Base-by-base conservation (phyloP, 2,329 filamentous ascomycete species). In the Penicillium sp. region DNA sequence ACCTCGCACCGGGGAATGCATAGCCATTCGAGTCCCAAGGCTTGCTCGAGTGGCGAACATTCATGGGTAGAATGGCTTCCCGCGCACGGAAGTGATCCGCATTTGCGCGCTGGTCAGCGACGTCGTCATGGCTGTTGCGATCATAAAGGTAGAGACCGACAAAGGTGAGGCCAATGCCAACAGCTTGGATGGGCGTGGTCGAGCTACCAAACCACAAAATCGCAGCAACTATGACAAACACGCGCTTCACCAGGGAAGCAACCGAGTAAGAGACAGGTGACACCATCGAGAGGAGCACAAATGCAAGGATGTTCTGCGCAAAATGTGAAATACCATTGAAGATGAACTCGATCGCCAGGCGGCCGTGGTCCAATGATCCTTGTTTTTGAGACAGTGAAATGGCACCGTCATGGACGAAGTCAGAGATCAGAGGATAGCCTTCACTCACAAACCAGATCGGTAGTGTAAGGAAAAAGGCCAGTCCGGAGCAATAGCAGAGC, bases 261-360 rank as follows among this genome's bases (percentile, higher is more conserved):
- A 99, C 94, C 0, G 92, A 97, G 80, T 99, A 99, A 0, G 95
- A 98, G 40, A 99, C 95, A 0, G 95, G 95, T 0, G 93, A 96
- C 13, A 98, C 90, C 81, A 97, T 90, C 57, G 93, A 97, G 6
- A 99, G 82, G 6, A 99, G 83, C 25, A 97, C 83, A 73, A 99
- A 99, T 0, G 95, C 95, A 57, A 99, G 85, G 56, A 99, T 96
- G 73, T 96, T 97, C 73, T 99, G 95, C 16, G 87, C 91, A 76
- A 98, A 99, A 78, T 99, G 95, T 74, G 96, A 97, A 4, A 92
- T 89, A 58, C 95, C 95, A 76, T 99, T 99, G 83, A 99, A 98
- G 55, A 98, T 76, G 75, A 96, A 98, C 73, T 99, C 95, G n/a
- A 96, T 72, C 1, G 82, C 75, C 7, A 90, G 77, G 8, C 82